Evolutionary conservation across 495 filamentous ascomycete species (phyloP).

Genomic region (Xylaria sp.): DNA sequence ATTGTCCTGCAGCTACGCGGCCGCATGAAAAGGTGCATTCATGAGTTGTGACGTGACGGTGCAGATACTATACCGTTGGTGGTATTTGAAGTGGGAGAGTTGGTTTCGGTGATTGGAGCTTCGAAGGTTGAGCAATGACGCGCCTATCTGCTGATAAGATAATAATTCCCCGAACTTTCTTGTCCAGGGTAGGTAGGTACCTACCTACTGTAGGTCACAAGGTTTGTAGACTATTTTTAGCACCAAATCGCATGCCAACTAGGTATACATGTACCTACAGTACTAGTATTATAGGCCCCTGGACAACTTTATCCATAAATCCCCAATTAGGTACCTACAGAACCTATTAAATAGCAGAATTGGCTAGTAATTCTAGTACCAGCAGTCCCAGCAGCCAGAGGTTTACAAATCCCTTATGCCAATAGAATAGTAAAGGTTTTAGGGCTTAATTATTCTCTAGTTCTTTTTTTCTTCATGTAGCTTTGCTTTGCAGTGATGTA

Average conservation of each 20-base stretch:
- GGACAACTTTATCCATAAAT: neutral
- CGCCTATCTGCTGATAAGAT: conserved; percentile 16
- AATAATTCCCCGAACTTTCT: conserved; percentile 15
- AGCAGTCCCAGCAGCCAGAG: neutral
- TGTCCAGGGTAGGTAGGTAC: neutral
- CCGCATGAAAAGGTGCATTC: neutral
- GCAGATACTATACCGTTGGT: neutral
- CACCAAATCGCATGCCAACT: neutral
- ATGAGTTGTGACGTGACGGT: neutral
- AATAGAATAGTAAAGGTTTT: neutral
- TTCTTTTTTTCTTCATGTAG: neutral
- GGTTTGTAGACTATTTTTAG: conserved; percentile 12
- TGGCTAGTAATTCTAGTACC: too few species aligned
- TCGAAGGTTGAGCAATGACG: neutral
- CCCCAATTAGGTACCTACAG: neutral
- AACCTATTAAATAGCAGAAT: too few species aligned
- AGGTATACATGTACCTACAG: neutral
- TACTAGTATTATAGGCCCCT: neutral
- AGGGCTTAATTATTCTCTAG: neutral
- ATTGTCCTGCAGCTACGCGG: neutral
- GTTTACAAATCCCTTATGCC: neutral
- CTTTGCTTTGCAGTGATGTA: neutral
- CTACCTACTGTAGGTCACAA: neutral
- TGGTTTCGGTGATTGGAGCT: neutral
- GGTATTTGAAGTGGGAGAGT: conserved; percentile 9